Base-by-base conservation (phyloP, 805 yeast genomes). In the Metschnikowia lochheadii region DNA sequence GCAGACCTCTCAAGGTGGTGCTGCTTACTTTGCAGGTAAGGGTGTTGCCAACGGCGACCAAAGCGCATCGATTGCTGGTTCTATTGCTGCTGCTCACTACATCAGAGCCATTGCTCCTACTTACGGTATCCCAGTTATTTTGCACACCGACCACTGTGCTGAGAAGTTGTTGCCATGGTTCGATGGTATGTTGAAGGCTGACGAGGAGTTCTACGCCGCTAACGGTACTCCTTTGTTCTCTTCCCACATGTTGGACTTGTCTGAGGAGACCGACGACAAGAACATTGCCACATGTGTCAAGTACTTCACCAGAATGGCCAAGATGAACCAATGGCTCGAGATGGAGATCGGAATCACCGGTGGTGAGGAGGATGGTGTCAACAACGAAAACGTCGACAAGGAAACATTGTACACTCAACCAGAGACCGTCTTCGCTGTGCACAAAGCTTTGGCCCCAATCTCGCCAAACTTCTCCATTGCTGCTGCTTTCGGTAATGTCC, bases 321-420 rank as follows among this genome's bases (percentile, higher is more conserved):
- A 87, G 79, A 80, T 92, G 83, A 80, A 83, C 78, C 98, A 92
- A 81, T 94, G 94, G 94, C 84, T 94, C 72, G 99, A 94, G 83
- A 94, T 94, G 99, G 99, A 94, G 82, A 94, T 94, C 72, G 99
- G 99, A 84, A 94, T 94, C 84, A 94, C 99, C 73, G 99, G 99
- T 79, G 99, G 99, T 85, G 99, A 94, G 82, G 99, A 94, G 80
- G 99, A 94, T 72, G 99, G 99, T 85, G 99, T 94, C 68, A 94
- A 94, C 86, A 94, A 94, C 84, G 95, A 92, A 77, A 81, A 83
- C 73, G 97, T 89, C 61, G 82, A 83, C 69, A 86, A 87, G 78
- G 90, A 87, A 57, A 72, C 87, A 58, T 80, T 94, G 66, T 94
- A 92, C 87, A 94, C 99, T 63, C 83, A 84, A 64, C 89, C 99